phyloP scores from a whole-genome alignment of 2,329 filamentous ascomycete genomes.

The Westerdykella ornata region DNA sequence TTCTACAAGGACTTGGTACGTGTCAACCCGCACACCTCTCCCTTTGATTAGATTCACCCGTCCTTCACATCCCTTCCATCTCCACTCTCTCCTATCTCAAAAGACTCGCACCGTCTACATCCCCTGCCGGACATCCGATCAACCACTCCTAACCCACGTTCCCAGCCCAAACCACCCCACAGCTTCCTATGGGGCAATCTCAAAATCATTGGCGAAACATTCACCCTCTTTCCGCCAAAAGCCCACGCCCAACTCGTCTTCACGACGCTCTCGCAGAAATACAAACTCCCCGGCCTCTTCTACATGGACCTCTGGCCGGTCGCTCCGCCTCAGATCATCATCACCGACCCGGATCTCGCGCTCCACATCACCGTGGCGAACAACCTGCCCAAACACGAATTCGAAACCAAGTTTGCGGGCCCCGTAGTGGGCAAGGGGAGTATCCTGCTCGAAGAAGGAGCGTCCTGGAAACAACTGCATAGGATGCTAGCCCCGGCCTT shows the following conservation, averaged over 20 bases:
- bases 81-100: background rate
- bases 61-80: background rate
- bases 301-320: slow-evolving; percentile 45
- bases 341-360: slow-evolving; percentile 36
- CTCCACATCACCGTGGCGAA: slow-evolving; percentile 34
- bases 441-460: slow-evolving; percentile 27
- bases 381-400: slow-evolving; percentile 29
- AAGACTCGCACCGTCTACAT: no score
- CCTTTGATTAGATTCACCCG: background rate
- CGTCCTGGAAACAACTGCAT: slow-evolving; percentile 32
- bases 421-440: slow-evolving; percentile 25
- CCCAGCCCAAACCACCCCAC: slow-evolving; percentile 39
- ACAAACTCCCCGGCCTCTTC: slow-evolving; percentile 34
- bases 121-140: no score
- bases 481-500: slow-evolving; percentile 36
- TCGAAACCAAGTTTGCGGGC: slow-evolving; percentile 12
- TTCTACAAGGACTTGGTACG: slow-evolving; percentile 21
- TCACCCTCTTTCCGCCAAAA: slow-evolving; percentile 28
- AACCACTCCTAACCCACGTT: background rate
- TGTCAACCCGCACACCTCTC: background rate
- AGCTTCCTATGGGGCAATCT: slow-evolving; percentile 39
- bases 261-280: slow-evolving; percentile 32
- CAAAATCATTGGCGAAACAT: slow-evolving; percentile 33
- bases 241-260: slow-evolving; percentile 33
- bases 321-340: slow-evolving; percentile 22